Evolutionary conservation across 305 asterid species (phyloP).

Genomic region (Solanum hybrid): DNA sequence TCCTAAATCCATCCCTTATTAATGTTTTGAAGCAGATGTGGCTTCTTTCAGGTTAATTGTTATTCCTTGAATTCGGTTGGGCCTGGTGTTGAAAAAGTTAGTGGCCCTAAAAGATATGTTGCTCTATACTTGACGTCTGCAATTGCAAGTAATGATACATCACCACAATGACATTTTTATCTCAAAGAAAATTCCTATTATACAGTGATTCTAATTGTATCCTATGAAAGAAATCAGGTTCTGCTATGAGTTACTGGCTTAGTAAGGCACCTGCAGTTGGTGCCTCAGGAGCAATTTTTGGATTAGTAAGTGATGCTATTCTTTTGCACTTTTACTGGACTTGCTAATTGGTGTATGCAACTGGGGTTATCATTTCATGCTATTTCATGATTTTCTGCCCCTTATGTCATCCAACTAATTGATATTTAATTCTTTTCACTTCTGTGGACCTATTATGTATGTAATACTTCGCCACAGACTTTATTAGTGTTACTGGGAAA

Average conservation of each 20-base stretch:
- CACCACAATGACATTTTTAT: slow-evolving; percentile 8
- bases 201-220: slow-evolving; percentile 11
- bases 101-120: slow-evolving; percentile 70
- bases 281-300: slow-evolving; percentile 90
- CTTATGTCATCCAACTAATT: not conserved
- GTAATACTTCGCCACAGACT: not conserved
- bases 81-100: slow-evolving; percentile 55
- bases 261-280: slow-evolving; percentile 80
- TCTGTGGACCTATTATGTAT: not conserved
- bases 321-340: not conserved
- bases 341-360: not conserved
- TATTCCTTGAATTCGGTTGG: slow-evolving; percentile 75
- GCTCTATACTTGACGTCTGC: slow-evolving; percentile 70
- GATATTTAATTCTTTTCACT: not conserved
- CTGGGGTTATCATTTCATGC: not conserved
- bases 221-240: slow-evolving; percentile 43
- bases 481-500: not conserved
- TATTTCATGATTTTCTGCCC: not conserved
- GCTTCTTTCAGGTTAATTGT: slow-evolving; percentile 58
- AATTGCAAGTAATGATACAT: slow-evolving; percentile 47
- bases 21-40: slow-evolving; percentile 8
- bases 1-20: not conserved
- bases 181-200: slow-evolving; percentile 4
- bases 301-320: slow-evolving; percentile 45
- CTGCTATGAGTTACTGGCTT: slow-evolving; percentile 71